Evolutionary conservation across 2,329 filamentous ascomycete species (phyloP), one percentile per base, ranked within the genome.

Genomic region (Chaetomium sp.): DNA sequence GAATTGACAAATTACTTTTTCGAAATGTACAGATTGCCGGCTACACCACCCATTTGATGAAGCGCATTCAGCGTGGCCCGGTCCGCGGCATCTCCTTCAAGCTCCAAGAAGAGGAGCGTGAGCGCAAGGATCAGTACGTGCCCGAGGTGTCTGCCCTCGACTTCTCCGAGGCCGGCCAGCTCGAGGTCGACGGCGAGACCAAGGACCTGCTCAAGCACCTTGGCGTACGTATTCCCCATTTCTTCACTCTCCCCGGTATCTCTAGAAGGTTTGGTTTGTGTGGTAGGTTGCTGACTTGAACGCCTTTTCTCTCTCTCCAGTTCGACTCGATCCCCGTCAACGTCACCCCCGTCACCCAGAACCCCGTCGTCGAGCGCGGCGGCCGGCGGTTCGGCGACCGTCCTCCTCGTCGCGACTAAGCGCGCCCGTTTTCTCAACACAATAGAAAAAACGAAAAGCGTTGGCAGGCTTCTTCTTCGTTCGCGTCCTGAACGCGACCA

Each of bases 11-110:
- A 7, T 9, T 27, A 6, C 10, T 33, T 6, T 32, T 4, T 27
- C 19, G 19, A 27, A 27, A 27, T 27, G 2, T 27, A 53, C 66
- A 92, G 89, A 95, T 96, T 81, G 91, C 94, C 72, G 94, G 94
- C 71, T 97, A 96, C 86, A 96, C 92, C 71, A 97, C 94, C 67
- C 91, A 95, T 76, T 76, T 95, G 79, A 99, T 99, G 95, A 97
- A 97, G 87, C 94, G 94, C 79, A 99, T 99, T 71, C 94, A 97
- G 84, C 91, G 94, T 76, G 94, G 94, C 66, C 94, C 94, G 66
- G 94, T 99, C 78, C 95, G 94, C 71, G 94, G 94, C 83, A 99
- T 99, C 80, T 99, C 95, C 78, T 99, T 99, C 91, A 99, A 99
- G 86, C 89, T 99, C 61, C 94, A 99, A 82, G 94, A 99, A 83